Conservation (phyloP, 768 basidiomycete species). For the Auricularia cornea region DNA sequence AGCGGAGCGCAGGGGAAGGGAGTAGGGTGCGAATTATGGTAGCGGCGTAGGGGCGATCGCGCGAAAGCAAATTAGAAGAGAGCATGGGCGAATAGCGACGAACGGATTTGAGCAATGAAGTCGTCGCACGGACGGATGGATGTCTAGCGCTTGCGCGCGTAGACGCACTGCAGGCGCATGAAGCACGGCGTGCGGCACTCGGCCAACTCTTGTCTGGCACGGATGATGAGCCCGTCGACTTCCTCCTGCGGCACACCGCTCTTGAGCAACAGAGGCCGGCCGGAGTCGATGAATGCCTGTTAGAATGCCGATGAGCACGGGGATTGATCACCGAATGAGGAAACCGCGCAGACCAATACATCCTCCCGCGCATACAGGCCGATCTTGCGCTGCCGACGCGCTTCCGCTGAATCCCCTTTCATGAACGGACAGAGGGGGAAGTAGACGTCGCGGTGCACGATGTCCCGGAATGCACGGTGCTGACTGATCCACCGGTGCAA, state of each 20-base stretch:
- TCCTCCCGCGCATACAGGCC: slow-evolving; percentile 5
- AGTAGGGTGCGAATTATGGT: too few species aligned
- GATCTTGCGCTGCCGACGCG: slow-evolving; percentile 27
- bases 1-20: too few species aligned
- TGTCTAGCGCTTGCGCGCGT: slow-evolving; percentile 46
- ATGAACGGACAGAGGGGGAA: slow-evolving; percentile 46
- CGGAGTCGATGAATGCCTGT: slow-evolving; percentile 58
- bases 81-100: too few species aligned
- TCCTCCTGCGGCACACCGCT: slow-evolving; percentile 47
- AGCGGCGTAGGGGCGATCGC: too few species aligned
- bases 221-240: slow-evolving; percentile 45
- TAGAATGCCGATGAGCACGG: background rate
- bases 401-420: slow-evolving; percentile 43
- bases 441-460: slow-evolving; percentile 52
- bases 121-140: too few species aligned
- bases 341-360: background rate
- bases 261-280: slow-evolving; percentile 59
- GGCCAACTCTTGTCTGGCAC: slow-evolving; percentile 44
- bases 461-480: slow-evolving; percentile 51
- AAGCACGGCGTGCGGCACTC: slow-evolving; percentile 40
- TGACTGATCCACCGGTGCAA: slow-evolving; percentile 45
- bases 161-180: slow-evolving; percentile 51
- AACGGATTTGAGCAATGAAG: too few species aligned
- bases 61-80: too few species aligned
- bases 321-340: background rate